These are phyloP conservation scores for Ceraceosorus guamensis DNA, from an alignment of 1,284 basidiomycete genomes.

Conservation along the genomic window DNA sequence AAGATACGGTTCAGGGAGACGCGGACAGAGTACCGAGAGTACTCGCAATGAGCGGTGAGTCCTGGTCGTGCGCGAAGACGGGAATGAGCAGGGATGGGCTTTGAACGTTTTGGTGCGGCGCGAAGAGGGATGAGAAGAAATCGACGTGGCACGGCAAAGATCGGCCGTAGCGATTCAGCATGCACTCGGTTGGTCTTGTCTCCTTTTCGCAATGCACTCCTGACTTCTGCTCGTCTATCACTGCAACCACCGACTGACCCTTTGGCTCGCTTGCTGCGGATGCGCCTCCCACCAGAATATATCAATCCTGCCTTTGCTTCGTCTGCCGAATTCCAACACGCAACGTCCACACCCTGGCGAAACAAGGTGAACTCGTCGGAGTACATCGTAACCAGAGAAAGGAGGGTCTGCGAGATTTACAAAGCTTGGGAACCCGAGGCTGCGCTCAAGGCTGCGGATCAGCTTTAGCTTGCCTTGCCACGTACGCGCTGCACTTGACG, in stretches of 20 bases:
- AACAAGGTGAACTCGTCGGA: constrained; percentile 6
- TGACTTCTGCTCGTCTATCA: constrained; percentile 27
- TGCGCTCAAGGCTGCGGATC: constrained; percentile 1
- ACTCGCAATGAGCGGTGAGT: too few relatives aligned
- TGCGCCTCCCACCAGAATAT: constrained; percentile 13
- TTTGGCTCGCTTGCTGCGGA: background rate
- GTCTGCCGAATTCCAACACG: constrained; percentile 18
- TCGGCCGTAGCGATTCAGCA: too few relatives aligned
- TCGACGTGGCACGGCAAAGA: too few relatives aligned
- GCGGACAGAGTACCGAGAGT: constrained; percentile 4
- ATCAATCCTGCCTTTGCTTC: constrained; percentile 8
- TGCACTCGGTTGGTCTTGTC: too few relatives aligned
- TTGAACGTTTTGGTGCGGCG: too few relatives aligned
- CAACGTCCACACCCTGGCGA: constrained; percentile 22
- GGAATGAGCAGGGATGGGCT: too few relatives aligned
- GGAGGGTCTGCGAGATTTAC: constrained; percentile 26
- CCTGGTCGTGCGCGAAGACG: too few relatives aligned
- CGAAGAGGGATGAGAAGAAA: too few relatives aligned
- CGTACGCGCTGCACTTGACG: too few relatives aligned
- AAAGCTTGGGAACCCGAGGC: constrained; percentile 27
- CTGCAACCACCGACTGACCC: background rate
- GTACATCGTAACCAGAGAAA: constrained; percentile 22
- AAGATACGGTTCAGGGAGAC: constrained; percentile 8
- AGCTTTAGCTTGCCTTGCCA: background rate
- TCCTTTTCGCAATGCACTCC: constrained; percentile 9